These are phyloP conservation scores for Helminthosporium solani DNA, from an alignment of 2,329 filamentous ascomycete species.

Conservation along the genomic window DNA sequence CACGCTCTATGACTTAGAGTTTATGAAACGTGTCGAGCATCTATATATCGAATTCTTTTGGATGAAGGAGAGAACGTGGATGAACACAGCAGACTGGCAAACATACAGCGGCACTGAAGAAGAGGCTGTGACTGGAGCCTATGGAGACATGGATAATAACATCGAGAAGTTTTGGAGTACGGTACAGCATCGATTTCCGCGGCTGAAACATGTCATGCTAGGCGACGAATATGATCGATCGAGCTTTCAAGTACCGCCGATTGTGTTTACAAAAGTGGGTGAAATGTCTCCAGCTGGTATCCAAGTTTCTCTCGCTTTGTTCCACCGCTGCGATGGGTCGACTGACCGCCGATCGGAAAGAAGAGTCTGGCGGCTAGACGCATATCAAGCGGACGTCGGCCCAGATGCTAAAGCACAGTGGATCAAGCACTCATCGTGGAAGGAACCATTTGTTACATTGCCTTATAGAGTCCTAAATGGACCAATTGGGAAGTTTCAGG, in stretches of 20 bases:
- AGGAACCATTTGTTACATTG: background rate
- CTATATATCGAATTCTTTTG: constrained; percentile 1
- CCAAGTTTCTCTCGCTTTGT: constrained; percentile 4
- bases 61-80: background rate
- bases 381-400: background rate
- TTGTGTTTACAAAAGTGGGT: background rate
- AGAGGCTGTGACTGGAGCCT: background rate
- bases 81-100: background rate
- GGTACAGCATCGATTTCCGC: constrained; percentile 7
- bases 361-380: constrained; percentile 6
- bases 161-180: constrained; percentile 8
- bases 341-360: constrained; percentile 3
- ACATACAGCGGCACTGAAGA: background rate
- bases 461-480: background rate
- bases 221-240: constrained; percentile 1
- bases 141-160: background rate
- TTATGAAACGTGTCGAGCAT: background rate
- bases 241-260: background rate
- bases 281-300: constrained; percentile 9
- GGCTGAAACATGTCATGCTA: constrained; percentile 6
- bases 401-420: background rate
- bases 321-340: background rate
- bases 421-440: background rate
- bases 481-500: constrained; percentile 1
- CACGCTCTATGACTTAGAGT: background rate